Evolutionary conservation across 2,329 filamentous ascomycete species (phyloP).

Genomic region (Septoria petroselini): DNA sequence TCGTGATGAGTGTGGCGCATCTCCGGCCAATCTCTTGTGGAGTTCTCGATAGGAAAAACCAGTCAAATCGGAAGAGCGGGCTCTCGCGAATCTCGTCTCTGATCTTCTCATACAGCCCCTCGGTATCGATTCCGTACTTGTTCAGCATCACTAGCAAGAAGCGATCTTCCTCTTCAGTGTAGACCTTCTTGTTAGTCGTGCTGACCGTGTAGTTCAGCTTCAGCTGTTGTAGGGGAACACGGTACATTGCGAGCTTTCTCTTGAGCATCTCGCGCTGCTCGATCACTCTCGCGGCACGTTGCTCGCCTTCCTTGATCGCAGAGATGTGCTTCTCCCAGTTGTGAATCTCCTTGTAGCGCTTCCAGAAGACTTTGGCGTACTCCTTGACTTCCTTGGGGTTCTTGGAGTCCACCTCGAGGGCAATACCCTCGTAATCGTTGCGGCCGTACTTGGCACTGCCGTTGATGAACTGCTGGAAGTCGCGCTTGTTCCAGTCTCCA

Average conservation of each 20-base stretch:
- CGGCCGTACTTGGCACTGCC: constrained; percentile 91
- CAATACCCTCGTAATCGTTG: constrained; percentile 77
- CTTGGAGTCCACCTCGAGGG: constrained; percentile 89
- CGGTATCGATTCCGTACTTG: constrained; percentile 85
- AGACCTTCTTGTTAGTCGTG: constrained; percentile 99
- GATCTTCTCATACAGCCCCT: constrained; percentile 86
- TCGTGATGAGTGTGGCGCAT: constrained; percentile 90
- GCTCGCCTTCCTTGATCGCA: constrained; percentile 88
- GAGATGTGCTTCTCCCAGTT: constrained; percentile 87
- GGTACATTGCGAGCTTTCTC: constrained; percentile 94
- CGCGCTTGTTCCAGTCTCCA: constrained; percentile 89
- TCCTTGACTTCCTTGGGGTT: constrained; percentile 76
- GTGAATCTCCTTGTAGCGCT: constrained; percentile 83
- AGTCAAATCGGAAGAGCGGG: constrained; percentile 94
- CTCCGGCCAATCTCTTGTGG: constrained; percentile 87
- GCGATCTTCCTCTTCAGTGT: constrained; percentile 95
- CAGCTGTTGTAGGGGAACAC: constrained; percentile 94
- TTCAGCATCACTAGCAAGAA: constrained; percentile 93
- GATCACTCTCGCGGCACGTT: constrained; percentile 81
- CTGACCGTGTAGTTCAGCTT: constrained; percentile 99
- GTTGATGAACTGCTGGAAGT: constrained; percentile 98
- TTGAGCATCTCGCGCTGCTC: constrained; percentile 89
- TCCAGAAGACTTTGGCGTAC: constrained; percentile 96
- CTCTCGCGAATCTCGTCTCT: constrained; percentile 96
- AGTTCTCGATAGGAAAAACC: constrained; percentile 97